These are phyloP conservation scores for Magnolia officinalis DNA, from an alignment of 164 flowering plant species.

Conservation along the genomic window DNA sequence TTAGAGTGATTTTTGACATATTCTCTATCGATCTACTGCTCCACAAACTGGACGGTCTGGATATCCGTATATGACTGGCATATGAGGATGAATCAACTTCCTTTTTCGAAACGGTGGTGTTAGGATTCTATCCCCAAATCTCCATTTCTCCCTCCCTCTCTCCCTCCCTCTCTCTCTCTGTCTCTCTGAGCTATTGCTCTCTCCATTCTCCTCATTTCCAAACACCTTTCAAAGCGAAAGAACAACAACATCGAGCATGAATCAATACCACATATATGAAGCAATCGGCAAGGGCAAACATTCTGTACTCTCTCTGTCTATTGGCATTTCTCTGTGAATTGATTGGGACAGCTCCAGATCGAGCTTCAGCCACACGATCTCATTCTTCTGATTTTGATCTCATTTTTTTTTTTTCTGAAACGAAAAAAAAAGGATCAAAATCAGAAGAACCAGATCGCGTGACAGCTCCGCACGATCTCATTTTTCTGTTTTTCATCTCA, in stretches of 20 bases:
- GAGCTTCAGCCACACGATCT: not conserved
- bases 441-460: not conserved
- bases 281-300: slow-evolving; percentile 83
- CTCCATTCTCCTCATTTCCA: not conserved
- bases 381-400: not conserved
- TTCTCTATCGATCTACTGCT: not conserved
- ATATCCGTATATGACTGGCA: no score
- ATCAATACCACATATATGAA: slow-evolving; percentile 81
- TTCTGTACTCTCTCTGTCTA: slow-evolving; percentile 46
- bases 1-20: no score
- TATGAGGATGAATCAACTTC: no score
- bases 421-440: no score
- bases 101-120: no score
- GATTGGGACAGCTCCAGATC: not conserved
- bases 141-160: not conserved
- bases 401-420: not conserved
- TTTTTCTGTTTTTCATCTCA: not conserved
- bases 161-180: not conserved
- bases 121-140: no score
- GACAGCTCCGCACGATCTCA: not conserved
- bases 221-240: not conserved
- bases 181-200: not conserved
- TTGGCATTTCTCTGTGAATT: not conserved
- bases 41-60: not conserved
- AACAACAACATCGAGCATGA: slow-evolving; percentile 31